phyloP scores from a whole-genome alignment of 179 eudicot species.

The Carnegiea gigantea region DNA sequence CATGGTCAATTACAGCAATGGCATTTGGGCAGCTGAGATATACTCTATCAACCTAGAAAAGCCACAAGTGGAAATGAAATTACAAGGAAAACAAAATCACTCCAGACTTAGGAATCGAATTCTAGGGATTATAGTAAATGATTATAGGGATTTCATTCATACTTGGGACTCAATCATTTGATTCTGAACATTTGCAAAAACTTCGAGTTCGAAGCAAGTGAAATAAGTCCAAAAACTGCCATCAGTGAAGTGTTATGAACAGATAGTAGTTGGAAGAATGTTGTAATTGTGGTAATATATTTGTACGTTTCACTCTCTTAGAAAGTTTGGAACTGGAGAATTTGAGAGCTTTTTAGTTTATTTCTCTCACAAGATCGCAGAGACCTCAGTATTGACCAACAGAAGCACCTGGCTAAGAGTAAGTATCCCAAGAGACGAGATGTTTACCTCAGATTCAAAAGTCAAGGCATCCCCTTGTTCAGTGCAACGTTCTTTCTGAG shows the following conservation, averaged over 20 bases:
- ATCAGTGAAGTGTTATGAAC: neutral
- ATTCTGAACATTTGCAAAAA: too few relatives aligned
- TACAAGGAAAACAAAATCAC: neutral
- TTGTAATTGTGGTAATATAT: too few relatives aligned
- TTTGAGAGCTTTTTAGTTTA: too few relatives aligned
- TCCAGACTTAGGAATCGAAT: neutral
- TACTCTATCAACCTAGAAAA: constrained; percentile 69
- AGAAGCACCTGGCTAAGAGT: neutral
- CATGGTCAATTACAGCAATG: constrained; percentile 81
- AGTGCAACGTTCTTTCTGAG: constrained; percentile 65
- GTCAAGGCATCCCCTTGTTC: constrained; percentile 94
- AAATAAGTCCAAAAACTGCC: too few relatives aligned
- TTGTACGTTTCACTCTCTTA: neutral
- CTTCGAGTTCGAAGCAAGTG: too few relatives aligned
- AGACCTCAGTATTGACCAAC: neutral
- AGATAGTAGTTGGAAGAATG: neutral
- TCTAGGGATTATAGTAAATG: too few relatives aligned
- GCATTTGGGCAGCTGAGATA: constrained; percentile 60
- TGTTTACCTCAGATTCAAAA: constrained; percentile 77
- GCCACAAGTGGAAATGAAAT: neutral
- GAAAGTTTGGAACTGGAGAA: neutral
- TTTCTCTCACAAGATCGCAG: neutral
- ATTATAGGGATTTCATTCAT: neutral
- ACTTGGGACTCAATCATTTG: neutral
- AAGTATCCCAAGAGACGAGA: neutral